phyloP scores from a whole-genome alignment of 2,329 filamentous ascomycete species.

The Neoarthrinium moseri region DNA sequence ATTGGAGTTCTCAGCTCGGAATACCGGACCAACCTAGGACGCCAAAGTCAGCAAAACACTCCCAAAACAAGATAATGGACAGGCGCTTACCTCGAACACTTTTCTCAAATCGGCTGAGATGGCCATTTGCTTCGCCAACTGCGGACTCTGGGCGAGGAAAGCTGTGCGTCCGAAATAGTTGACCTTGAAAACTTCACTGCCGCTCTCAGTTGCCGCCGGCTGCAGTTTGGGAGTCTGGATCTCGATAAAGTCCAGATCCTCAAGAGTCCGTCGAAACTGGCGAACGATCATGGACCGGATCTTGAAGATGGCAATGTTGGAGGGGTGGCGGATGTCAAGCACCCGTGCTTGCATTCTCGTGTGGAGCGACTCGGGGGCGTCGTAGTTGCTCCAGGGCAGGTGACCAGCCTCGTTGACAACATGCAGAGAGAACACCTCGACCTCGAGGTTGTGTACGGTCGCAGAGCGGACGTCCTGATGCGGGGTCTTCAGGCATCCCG shows the following conservation, averaged over 20 bases:
- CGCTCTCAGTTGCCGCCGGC: constrained; percentile 86
- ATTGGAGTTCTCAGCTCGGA: constrained; percentile 93
- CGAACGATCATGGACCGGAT: constrained; percentile 31
- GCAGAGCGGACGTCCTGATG: constrained; percentile 74
- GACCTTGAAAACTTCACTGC: constrained; percentile 86
- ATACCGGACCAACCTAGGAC: constrained; percentile 70
- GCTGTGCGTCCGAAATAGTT: constrained; percentile 88
- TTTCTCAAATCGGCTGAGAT: constrained; percentile 86
- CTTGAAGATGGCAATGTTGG: constrained; percentile 69
- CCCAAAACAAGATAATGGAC: background rate
- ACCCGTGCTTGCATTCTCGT: constrained; percentile 75
- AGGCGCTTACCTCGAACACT: constrained; percentile 67
- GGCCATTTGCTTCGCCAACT: constrained; percentile 89
- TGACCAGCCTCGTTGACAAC: constrained; percentile 45
- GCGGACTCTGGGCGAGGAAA: constrained; percentile 88
- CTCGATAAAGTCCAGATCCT: constrained; percentile 78
- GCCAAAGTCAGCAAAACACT: background rate
- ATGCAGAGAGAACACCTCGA: constrained; percentile 59
- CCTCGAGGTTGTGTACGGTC: constrained; percentile 71
- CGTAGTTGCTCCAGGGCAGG: constrained; percentile 51
- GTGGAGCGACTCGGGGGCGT: constrained; percentile 62
- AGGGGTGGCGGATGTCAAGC: constrained; percentile 77
- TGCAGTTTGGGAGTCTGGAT: constrained; percentile 94
- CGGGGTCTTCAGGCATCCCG: constrained; percentile 69
- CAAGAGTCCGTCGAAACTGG: constrained; percentile 71